phyloP scores from a whole-genome alignment of 345 rosid species.

The Murraya paniculata region DNA sequence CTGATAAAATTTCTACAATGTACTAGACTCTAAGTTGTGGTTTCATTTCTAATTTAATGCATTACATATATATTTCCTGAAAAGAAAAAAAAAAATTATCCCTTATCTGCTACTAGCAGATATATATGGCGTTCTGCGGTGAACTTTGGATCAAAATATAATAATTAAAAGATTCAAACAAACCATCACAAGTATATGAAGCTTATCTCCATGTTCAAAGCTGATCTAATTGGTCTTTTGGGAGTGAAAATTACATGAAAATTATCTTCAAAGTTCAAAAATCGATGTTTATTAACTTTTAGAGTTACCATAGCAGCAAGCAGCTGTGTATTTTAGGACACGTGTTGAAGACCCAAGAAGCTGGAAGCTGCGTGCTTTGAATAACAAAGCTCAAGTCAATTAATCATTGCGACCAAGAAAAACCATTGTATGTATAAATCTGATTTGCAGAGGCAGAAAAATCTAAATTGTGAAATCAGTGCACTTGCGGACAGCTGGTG shows the following conservation, averaged over 20 bases:
- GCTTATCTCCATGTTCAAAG: neutral
- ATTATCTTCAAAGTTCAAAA: neutral
- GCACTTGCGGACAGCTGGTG: slow-evolving; percentile 6
- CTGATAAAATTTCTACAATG: neutral
- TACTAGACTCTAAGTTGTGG: neutral
- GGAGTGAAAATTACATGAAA: neutral
- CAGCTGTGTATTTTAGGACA: neutral
- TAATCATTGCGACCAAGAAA: neutral
- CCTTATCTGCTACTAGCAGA: neutral
- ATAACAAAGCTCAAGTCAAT: neutral
- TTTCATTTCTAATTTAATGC: neutral
- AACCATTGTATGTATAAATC: neutral
- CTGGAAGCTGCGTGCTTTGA: neutral
- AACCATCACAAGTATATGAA: neutral
- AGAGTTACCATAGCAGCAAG: neutral
- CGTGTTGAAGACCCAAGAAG: slow-evolving; percentile 15
- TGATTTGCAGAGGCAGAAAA: neutral
- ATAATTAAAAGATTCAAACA: neutral
- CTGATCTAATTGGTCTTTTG: neutral
- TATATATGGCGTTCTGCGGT: neutral
- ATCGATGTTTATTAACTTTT: neutral
- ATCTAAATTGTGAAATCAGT: neutral
- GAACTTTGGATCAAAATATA: neutral
- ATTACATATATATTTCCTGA: neutral
- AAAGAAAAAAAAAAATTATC: neutral